Conservation (phyloP, 768 basidiomycete species). For the Naematelia encephala region DNA sequence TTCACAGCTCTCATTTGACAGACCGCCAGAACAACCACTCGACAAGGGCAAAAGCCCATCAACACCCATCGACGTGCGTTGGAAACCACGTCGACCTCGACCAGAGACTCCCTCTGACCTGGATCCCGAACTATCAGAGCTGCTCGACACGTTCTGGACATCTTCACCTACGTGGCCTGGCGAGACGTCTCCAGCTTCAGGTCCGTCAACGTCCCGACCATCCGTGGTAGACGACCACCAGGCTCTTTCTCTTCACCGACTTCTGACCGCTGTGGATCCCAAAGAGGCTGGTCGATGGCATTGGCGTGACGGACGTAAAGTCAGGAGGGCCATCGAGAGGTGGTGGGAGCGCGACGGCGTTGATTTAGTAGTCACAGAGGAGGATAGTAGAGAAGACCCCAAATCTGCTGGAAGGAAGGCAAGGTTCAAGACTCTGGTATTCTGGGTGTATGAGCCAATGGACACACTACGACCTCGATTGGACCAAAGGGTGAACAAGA, state of each 20-base stretch:
- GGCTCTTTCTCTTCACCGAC: conserved; percentile 59
- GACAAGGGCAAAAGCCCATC: conserved; percentile 1
- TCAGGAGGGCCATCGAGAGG: conserved; percentile 71
- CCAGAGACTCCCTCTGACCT: conserved; percentile 20
- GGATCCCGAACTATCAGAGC: neutral
- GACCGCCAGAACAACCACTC: conserved; percentile 3
- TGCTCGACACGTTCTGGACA: conserved; percentile 44
- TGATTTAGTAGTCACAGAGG: conserved; percentile 39
- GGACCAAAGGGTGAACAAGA: conserved; percentile 76
- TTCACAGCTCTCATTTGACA: conserved; percentile 28
- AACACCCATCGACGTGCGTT: conserved; percentile 16
- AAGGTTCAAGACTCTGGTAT: conserved; percentile 79
- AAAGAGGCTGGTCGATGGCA: conserved; percentile 81
- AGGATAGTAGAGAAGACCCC: conserved; percentile 20
- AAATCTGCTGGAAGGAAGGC: neutral
- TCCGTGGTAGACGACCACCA: conserved; percentile 20
- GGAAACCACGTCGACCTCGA: conserved; percentile 33
- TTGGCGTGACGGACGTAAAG: conserved; percentile 90
- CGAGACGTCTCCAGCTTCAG: neutral
- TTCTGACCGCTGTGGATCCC: conserved; percentile 70
- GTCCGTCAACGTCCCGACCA: conserved; percentile 14
- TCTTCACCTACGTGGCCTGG: conserved; percentile 25
- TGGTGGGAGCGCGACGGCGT: conserved; percentile 65
- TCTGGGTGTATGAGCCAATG: conserved; percentile 83
- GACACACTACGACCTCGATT: conserved; percentile 64